phyloP scores from a whole-genome alignment of 345 rosid genomes.

The Cardamine occulta region DNA sequence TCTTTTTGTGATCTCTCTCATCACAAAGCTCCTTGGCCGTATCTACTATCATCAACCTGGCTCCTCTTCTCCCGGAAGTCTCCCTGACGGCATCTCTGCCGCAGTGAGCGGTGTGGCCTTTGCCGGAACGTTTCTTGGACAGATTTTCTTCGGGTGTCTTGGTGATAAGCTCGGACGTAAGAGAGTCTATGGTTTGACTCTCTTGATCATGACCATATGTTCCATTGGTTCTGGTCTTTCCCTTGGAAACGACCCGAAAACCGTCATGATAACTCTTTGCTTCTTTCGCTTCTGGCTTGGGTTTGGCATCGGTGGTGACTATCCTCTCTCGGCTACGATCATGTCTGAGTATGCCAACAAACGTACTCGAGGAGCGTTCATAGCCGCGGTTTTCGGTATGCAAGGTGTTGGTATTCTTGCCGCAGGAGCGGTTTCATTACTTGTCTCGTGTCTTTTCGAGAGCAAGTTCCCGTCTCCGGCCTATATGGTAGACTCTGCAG shows the following conservation, averaged over 20 bases:
- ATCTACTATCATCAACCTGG: slow-evolving; percentile 61
- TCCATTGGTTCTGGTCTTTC: slow-evolving; percentile 71
- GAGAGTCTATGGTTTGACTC: slow-evolving; percentile 66
- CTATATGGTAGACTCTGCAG: slow-evolving; percentile 42
- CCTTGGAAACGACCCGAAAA: slow-evolving; percentile 46
- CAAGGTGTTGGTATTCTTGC: slow-evolving; percentile 78
- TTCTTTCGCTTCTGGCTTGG: slow-evolving; percentile 92
- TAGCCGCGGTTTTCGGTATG: slow-evolving; percentile 81
- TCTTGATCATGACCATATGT: slow-evolving; percentile 64
- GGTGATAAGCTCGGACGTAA: slow-evolving; percentile 86
- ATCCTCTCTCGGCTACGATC: slow-evolving; percentile 85
- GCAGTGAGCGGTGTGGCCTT: slow-evolving; percentile 81
- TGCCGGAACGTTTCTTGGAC: slow-evolving; percentile 72
- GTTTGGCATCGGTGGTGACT: slow-evolving; percentile 85
- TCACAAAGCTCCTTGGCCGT: slow-evolving; percentile 76
- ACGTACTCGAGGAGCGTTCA: slow-evolving; percentile 73
- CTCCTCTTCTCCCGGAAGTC: slow-evolving; percentile 54
- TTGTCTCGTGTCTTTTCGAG: slow-evolving; percentile 51
- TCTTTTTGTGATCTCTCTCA: slow-evolving; percentile 74
- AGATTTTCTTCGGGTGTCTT: slow-evolving; percentile 83
- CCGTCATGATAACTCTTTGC: slow-evolving; percentile 67
- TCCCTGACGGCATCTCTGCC: slow-evolving; percentile 61
- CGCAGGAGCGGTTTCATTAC: slow-evolving; percentile 60
- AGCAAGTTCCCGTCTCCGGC: slow-evolving; percentile 48
- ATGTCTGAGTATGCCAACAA: slow-evolving; percentile 87